These are phyloP conservation scores for Cladosporium sp. DNA, from an alignment of 2,329 filamentous ascomycete genomes.

Conservation along the genomic window DNA sequence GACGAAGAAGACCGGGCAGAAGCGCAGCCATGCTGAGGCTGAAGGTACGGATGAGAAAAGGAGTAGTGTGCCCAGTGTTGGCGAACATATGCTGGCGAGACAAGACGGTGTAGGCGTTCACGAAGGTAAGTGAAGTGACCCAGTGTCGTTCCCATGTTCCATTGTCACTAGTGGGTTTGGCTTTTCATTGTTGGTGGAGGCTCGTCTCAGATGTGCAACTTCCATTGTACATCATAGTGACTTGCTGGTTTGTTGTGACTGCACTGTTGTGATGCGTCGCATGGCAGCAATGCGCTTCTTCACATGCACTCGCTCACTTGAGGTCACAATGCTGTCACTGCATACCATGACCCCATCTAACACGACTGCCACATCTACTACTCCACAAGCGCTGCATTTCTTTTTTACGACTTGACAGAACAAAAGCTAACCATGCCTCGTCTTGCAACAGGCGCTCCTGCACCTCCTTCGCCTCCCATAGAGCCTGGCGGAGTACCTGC, in stretches of 20 bases:
- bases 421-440: slow-evolving; percentile 15
- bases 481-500: slow-evolving; percentile 26
- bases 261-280: no score
- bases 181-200: neutral
- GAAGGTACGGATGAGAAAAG: slow-evolving; percentile 66
- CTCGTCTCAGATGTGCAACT: no score
- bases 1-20: slow-evolving; percentile 25
- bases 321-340: neutral
- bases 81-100: slow-evolving; percentile 58
- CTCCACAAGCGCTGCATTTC: neutral
- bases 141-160: neutral
- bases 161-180: no score
- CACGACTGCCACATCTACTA: neutral
- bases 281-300: no score
- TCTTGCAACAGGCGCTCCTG: slow-evolving; percentile 20
- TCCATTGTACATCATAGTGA: no score
- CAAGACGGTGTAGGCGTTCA: slow-evolving; percentile 60
- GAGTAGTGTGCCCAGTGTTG: slow-evolving; percentile 53
- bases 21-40: slow-evolving; percentile 30
- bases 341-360: neutral
- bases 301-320: neutral
- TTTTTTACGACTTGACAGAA: no score
- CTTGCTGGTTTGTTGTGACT: no score
- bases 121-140: slow-evolving; percentile 48
- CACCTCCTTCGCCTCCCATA: slow-evolving; percentile 29